Conservation (phyloP, 2,329 filamentous ascomycete genomes). For the Claviceps cyperi region DNA sequence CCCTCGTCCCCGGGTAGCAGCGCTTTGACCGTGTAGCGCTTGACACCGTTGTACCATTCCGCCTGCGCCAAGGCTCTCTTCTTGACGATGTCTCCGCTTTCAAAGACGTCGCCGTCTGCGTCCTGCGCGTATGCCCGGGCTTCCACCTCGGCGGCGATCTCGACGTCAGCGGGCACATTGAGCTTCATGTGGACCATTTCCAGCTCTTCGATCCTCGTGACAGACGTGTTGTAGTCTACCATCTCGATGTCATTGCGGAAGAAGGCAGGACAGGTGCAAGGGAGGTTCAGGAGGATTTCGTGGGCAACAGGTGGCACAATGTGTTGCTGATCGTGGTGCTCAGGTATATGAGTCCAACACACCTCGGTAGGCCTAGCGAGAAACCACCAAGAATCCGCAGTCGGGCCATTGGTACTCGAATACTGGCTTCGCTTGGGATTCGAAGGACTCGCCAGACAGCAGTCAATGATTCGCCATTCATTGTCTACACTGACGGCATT, state of each 20-base stretch:
- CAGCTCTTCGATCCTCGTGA: constrained; percentile 73
- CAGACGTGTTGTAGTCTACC: constrained; percentile 79
- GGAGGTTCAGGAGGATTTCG: constrained; percentile 73
- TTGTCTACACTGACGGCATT: constrained; percentile 86
- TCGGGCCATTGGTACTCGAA: constrained; percentile 53
- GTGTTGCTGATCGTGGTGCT: constrained; percentile 79
- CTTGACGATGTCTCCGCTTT: constrained; percentile 72
- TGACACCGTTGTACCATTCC: constrained; percentile 76
- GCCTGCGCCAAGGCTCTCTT: constrained; percentile 84
- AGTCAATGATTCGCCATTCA: constrained; percentile 95
- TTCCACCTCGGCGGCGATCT: constrained; percentile 86
- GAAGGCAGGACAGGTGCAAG: constrained; percentile 72
- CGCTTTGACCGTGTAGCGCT: constrained; percentile 88
- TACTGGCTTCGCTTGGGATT: constrained; percentile 69
- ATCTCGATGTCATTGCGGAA: constrained; percentile 73
- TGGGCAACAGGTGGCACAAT: constrained; percentile 78
- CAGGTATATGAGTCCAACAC: constrained; percentile 90
- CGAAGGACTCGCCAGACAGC: constrained; percentile 79
- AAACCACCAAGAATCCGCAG: constrained; percentile 86
- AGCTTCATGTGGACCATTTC: constrained; percentile 88
- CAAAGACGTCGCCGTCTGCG: constrained; percentile 80
- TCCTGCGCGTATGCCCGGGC: constrained; percentile 68
- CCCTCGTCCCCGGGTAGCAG: constrained; percentile 85
- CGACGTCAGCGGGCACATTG: constrained; percentile 75
- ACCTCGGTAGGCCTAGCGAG: constrained; percentile 76